Base-by-base conservation (phyloP, 228 moss, liverwort and hornwort species). In the Sphagnum magellanicum region DNA sequence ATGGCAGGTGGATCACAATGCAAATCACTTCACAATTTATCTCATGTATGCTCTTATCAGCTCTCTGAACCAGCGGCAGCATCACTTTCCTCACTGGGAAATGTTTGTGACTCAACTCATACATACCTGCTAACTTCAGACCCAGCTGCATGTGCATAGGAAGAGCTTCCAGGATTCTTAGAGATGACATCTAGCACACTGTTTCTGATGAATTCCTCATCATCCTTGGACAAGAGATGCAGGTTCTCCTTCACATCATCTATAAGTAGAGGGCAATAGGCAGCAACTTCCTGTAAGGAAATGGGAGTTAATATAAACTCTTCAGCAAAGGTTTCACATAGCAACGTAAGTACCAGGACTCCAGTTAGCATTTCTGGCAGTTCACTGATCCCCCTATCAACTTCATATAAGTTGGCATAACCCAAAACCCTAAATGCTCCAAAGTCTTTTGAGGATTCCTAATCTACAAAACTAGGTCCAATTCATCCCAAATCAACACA, bases 121-220 rank as follows among this genome's bases (percentile, higher is more conserved):
- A 5, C 51, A 52, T 67, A 67, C 66, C 78, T 86, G 74, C 83
- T 80, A 67, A 75, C 78, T 65, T 77, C 87, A 60, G 67, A 78
- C 50, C 78, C 77, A 62, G 81, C 71, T 59, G 90, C 92, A 68
- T 84, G 87, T 60, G 86, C 93, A 53, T 93, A 87, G 57, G 94
- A 90, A 6, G 84, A 87, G 70, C 90, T 83, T 69, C 98, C 98
- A 72, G 87, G 90, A 32, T 32, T 12, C 72, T 98, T 98, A 16
- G 98, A 88, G 66, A 98, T 77, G 57, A 98, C 80, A 69, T 98
- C 92, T 11, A 98, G 94, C 49, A 90, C 98, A 59, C 94, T 92
- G 76, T 98, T 94, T 73, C 92, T 98, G 48, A 98, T 86, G 11
- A 83, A 81, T 67, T 94, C 98, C 63, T 92, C 92, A 72, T 88